Conservation (phyloP, 495 filamentous ascomycete species). For the Mytilinidion resinicola region DNA sequence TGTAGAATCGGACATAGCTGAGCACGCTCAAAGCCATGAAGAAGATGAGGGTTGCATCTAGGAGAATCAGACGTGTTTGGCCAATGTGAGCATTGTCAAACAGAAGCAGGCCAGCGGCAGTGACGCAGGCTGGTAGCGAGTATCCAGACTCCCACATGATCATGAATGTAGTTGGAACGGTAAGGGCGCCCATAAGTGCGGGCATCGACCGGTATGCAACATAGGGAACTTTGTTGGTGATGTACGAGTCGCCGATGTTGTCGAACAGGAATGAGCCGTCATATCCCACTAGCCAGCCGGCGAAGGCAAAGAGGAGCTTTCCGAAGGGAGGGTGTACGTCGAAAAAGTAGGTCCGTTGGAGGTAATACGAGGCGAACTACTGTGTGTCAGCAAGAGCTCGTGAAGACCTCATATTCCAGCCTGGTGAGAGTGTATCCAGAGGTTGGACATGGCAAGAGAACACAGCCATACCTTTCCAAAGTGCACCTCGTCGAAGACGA, state of each 20-base stretch:
- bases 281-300: conserved; percentile 93
- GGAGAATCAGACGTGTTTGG: conserved; percentile 89
- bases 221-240: conserved; percentile 93
- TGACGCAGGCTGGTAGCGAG: conserved; percentile 82
- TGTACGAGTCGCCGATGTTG: conserved; percentile 98
- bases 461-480: conserved; percentile 81
- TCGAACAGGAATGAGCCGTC: conserved; percentile 97
- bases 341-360: conserved; percentile 98
- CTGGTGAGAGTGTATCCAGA: too few species aligned
- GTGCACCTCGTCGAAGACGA: conserved; percentile 99
- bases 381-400: conserved; percentile 1
- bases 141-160: conserved; percentile 99
- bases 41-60: conserved; percentile 90
- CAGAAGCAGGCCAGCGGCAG: conserved; percentile 79
- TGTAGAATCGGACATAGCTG: conserved; percentile 96
- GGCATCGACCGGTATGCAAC: conserved; percentile 92
- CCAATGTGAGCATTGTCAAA: conserved; percentile 99
- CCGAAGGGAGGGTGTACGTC: conserved; percentile 98
- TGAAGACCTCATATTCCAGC: background rate
- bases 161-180: conserved; percentile 86
- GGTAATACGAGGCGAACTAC: conserved; percentile 93
- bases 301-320: conserved; percentile 82
- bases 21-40: conserved; percentile 92
- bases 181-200: conserved; percentile 82
- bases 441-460: background rate